Percentiles rank a stretch among this genome's conserved stretches.
Evolutionary conservation across 257 asterid species (phyloP).

Genomic region (Osmanthus fragrans): DNA sequence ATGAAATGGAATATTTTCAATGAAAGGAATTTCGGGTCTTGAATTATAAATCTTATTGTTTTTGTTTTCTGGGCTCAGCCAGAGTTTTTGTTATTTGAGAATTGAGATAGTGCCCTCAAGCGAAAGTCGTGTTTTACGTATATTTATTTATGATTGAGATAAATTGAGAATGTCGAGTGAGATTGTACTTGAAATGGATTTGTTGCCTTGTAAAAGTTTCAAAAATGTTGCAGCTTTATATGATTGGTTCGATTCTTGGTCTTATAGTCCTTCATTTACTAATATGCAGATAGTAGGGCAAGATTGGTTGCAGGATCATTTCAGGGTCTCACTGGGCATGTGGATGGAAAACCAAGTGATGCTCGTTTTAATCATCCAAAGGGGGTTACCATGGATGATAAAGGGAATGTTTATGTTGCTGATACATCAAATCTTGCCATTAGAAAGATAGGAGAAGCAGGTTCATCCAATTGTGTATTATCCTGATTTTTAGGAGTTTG

Average conservation of each 20-base stretch:
- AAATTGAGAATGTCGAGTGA: background rate
- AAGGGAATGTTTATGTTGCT: constrained; percentile 94
- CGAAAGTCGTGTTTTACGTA: background rate
- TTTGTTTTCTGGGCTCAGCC: background rate
- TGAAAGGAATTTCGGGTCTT: background rate
- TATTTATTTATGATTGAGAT: background rate
- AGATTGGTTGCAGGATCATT: constrained; percentile 97
- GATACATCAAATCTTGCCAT: constrained; percentile 92
- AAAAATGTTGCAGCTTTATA: background rate
- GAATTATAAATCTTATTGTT: background rate
- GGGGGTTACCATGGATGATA: constrained; percentile 91
- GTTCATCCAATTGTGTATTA: constrained; percentile 31
- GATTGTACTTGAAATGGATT: background rate
- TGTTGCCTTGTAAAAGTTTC: background rate
- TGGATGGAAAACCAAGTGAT: constrained; percentile 96
- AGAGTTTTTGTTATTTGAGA: constrained; percentile 11
- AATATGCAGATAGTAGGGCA: constrained; percentile 80
- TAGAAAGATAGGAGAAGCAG: constrained; percentile 95
- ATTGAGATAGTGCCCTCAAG: background rate
- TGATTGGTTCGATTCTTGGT: constrained; percentile 4
- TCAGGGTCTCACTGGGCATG: constrained; percentile 91
- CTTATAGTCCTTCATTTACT: constrained; percentile 9
- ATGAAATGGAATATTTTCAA: background rate
- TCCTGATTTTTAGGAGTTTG: background rate
- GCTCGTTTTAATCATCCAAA: constrained; percentile 90